These are phyloP conservation scores for Brettanomyces nanus DNA, from an alignment of 805 yeast genomes.

Conservation along the genomic window DNA sequence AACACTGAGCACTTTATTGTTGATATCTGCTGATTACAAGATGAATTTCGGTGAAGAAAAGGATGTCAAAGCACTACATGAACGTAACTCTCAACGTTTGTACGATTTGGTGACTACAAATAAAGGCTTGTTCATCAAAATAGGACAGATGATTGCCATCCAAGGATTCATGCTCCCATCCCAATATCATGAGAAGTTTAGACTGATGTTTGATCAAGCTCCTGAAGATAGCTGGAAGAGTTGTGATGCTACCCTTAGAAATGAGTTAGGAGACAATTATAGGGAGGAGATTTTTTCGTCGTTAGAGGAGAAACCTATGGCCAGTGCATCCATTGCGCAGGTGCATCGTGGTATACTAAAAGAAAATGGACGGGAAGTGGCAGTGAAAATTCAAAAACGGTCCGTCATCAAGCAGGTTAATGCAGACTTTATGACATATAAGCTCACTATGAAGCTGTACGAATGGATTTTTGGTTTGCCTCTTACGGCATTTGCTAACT, in stretches of 20 bases:
- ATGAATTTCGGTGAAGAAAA: slow-evolving; percentile 36
- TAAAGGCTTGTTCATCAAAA: slow-evolving; percentile 61
- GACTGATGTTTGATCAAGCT: slow-evolving; percentile 57
- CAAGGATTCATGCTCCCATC: slow-evolving; percentile 63
- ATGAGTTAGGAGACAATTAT: slow-evolving; percentile 37
- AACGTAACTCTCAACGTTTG: slow-evolving; percentile 44
- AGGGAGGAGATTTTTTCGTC: slow-evolving; percentile 28
- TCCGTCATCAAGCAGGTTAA: slow-evolving; percentile 52
- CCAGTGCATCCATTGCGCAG: slow-evolving; percentile 71
- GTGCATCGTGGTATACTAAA: slow-evolving; percentile 48
- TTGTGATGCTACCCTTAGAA: slow-evolving; percentile 32
- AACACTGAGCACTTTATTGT: slow-evolving; percentile 37
- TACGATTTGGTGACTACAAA: slow-evolving; percentile 36
- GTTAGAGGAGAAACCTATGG: slow-evolving; percentile 53
- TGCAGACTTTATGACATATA: slow-evolving; percentile 55
- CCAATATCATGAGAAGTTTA: slow-evolving; percentile 51
- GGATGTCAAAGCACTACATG: slow-evolving; percentile 50
- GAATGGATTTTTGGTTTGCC: slow-evolving; percentile 60
- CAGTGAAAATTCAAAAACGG: slow-evolving; percentile 59
- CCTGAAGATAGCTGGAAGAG: slow-evolving; percentile 48
- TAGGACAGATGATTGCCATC: slow-evolving; percentile 75
- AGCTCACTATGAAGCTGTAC: slow-evolving; percentile 41
- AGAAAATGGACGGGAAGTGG: slow-evolving; percentile 41
- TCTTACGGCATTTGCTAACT: slow-evolving; percentile 43
- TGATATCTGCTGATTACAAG: slow-evolving; percentile 57